Percentiles rank a stretch among this genome's conserved stretches.
These are phyloP conservation scores for Acacia pycnantha DNA, from an alignment of 331 rosid genomes.

Conservation along the genomic window DNA sequence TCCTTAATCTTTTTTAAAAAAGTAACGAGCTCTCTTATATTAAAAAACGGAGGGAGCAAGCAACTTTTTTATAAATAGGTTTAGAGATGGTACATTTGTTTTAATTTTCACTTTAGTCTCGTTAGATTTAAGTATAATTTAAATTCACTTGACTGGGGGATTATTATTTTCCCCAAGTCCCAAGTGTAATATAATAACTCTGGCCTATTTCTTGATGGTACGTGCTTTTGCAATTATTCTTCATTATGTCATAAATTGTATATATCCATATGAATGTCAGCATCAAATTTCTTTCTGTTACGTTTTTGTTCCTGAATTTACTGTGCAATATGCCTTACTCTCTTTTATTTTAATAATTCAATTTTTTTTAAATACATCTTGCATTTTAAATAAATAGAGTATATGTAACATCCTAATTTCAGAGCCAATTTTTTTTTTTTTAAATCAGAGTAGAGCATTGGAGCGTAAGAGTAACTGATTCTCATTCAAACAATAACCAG, in stretches of 20 bases:
- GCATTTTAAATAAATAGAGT: not conserved
- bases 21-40: fast-evolving
- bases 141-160: not conserved
- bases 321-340: not conserved
- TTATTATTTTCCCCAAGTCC: no score
- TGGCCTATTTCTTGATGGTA: not conserved
- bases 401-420: no score
- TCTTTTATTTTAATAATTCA: not conserved
- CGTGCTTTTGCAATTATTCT: not conserved
- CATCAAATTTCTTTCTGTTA: not conserved
- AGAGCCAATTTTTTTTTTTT: no score
- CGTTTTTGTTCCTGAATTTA: not conserved
- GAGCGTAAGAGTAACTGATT: no score
- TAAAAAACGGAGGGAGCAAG: no score
- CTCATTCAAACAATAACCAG: no score
- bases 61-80: not conserved
- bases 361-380: not conserved
- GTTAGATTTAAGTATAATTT: not conserved
- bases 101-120: not conserved
- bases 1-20: no score
- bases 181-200: not conserved
- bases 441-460: no score
- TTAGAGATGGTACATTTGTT: not conserved
- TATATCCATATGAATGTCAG: not conserved
- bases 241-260: not conserved